Conservation (phyloP, 805 yeast genomes). For the Pichia thaimueangensis region DNA sequence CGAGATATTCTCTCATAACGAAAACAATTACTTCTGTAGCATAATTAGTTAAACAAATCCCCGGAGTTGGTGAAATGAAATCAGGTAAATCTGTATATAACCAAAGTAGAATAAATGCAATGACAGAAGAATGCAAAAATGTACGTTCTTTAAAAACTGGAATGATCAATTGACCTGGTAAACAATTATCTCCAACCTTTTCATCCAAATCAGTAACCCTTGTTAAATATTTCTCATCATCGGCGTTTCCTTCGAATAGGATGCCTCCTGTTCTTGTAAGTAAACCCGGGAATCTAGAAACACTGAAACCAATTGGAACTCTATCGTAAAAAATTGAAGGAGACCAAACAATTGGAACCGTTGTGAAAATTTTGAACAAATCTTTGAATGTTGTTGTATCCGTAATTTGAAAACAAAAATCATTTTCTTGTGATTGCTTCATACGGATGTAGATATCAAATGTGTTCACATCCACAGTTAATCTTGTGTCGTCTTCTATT, state of each 20-base stretch:
- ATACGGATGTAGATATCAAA: conserved; percentile 65
- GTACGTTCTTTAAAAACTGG: conserved; percentile 60
- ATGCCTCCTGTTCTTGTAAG: conserved; percentile 80
- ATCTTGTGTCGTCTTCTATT: neutral
- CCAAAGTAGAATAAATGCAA: conserved; percentile 54
- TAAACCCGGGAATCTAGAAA: conserved; percentile 67
- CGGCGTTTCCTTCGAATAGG: conserved; percentile 58
- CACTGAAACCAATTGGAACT: conserved; percentile 57
- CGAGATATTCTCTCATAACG: conserved; percentile 30
- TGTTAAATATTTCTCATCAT: conserved; percentile 37
- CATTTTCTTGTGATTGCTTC: conserved; percentile 80
- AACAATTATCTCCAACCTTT: conserved; percentile 49
- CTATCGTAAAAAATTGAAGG: conserved; percentile 71
- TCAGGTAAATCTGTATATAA: conserved; percentile 93
- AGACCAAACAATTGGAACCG: conserved; percentile 67
- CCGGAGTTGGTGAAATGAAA: conserved; percentile 85
- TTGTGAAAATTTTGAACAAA: conserved; percentile 53
- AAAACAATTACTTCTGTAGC: conserved; percentile 30
- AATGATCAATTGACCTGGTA: conserved; percentile 87
- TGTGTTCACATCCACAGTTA: neutral
- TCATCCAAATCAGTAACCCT: conserved; percentile 42
- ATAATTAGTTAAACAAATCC: conserved; percentile 68
- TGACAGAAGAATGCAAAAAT: conserved; percentile 34
- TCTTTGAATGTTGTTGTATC: conserved; percentile 52
- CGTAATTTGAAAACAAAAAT: conserved; percentile 78